Evolutionary conservation across 148 eudicot genomes (phyloP).

Genomic region (Hydrangea macrophylla): DNA sequence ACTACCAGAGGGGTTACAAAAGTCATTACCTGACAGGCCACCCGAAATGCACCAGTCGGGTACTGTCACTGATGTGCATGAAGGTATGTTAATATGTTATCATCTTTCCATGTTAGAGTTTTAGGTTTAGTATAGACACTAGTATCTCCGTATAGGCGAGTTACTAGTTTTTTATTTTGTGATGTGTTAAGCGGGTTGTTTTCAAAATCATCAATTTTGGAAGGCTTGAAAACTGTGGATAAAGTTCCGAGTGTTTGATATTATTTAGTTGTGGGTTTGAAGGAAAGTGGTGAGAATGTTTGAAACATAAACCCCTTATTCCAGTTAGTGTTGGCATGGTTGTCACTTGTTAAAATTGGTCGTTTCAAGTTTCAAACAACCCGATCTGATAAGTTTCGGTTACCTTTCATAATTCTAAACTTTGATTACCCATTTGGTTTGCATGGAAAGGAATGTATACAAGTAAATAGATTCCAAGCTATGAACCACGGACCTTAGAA

Average conservation of each 20-base stretch:
- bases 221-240: background rate
- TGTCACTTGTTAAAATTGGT: too few relatives aligned
- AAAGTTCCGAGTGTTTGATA: background rate
- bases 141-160: background rate
- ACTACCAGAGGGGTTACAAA: conserved; percentile 72
- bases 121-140: background rate
- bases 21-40: conserved; percentile 86
- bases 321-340: too few relatives aligned
- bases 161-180: background rate
- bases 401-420: too few relatives aligned
- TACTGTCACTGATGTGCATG: conserved; percentile 29
- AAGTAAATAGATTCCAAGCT: too few relatives aligned
- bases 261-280: background rate
- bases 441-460: too few relatives aligned
- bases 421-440: too few relatives aligned
- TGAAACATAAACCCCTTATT: too few relatives aligned
- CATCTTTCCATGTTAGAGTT: background rate
- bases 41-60: conserved; percentile 62
- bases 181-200: background rate
- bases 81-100: conserved; percentile 67
- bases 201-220: background rate
- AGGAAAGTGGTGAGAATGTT: too few relatives aligned
- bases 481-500: too few relatives aligned
- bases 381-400: too few relatives aligned
- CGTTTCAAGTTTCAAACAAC: too few relatives aligned